Evolutionary conservation across 2,329 filamentous ascomycete species (phyloP), one percentile per base, ranked within the genome.

Genomic region (Hypocrella siamensis): DNA sequence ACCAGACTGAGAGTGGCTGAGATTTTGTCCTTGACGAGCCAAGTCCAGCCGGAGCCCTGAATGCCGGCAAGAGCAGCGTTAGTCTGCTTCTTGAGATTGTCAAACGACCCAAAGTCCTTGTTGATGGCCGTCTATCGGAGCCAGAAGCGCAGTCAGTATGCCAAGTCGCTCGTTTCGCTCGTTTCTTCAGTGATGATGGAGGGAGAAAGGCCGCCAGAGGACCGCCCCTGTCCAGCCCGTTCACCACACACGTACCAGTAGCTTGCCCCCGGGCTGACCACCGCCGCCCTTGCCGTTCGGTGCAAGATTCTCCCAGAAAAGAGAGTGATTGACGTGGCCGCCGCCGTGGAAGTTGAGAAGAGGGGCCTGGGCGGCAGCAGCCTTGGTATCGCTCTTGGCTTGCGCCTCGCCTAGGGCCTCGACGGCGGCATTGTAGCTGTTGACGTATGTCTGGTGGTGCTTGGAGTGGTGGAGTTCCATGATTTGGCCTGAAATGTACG

Each of bases 391-490:
- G 45, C 75, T 75, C 54, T 75, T 67, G 47, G 60, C 63, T 48
- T 71, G 67, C 22, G 80, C 79, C 36, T 64, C 60, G 24, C 67
- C 70, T 31, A 82, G 57, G 51, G 86, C 75, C 57, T 85, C 75
- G 43, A 74, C 62, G 35, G 82, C 78, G 38, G 76, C 68, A 65
- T 93, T 93, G 65, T 82, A 81, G 54, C 78, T 79, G 58, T 76
- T 90, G 46, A 93, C 83, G 56, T 93, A 93, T 49, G 85, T 86
- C 60, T 88, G 76, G 66, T 93, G 86, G 69, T 93, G 85, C 61
- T 85, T 88, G 62, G 72, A 77, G 72, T 93, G 81, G 68, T 93
- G 86, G 28, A 93, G 73, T 64, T 93, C 82, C 86, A 93, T 93
- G 65, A 93, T 93, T 61, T 90, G 75, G 55, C 80, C 79, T 30